Base-by-base conservation (phyloP, 805 yeast species). In the Helenozyma rhizophorensis region DNA sequence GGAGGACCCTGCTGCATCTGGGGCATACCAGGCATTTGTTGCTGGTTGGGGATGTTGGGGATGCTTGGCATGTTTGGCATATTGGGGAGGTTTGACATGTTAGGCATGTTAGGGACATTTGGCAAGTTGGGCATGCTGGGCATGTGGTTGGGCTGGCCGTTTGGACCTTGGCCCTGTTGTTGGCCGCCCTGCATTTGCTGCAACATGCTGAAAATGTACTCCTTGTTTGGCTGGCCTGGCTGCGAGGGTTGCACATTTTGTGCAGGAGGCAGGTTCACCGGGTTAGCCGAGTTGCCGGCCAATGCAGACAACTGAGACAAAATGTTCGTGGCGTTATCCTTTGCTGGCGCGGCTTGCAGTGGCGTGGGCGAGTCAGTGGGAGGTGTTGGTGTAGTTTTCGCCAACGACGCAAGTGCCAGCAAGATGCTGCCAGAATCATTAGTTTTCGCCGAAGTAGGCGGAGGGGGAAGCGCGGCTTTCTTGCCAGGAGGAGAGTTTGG, bases 371-470 rank as follows among this genome's bases (percentile, higher is more conserved):
- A n/a, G n/a, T n/a, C n/a, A n/a, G n/a, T n/a, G n/a, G n/a, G n/a
- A n/a, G n/a, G n/a, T 36, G 43, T 45, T 22, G 60, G 38, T 53
- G 57, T 14, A 55, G 54, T 31, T 60, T 74, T 67, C 50, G 76
- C 82, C 56, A 80, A 67, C 28, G 78, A 70, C 15, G 86, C 84
- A 33, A 80, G 65, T 14, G 85, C 86, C 65, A 78, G 83, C 42
- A 83, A 69, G 36, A 82, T 75, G 30, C 81, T 74, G 31, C 74
- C 74, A 4, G 89, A 74, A 45, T 74, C 79, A 21, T 57, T 52
- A 7, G 71, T 60, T 6, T 35, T 29, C 11, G 40, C 32, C 6
- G 28, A 23, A 10, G 46, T 42, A 14, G 39, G 23, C 16, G 39
- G 21, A 7, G 26, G 18, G 6, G 24, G 18, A 13, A 22, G 33